phyloP scores from a whole-genome alignment of 2,329 filamentous ascomycete genomes.

The Aspergillus sp. region DNA sequence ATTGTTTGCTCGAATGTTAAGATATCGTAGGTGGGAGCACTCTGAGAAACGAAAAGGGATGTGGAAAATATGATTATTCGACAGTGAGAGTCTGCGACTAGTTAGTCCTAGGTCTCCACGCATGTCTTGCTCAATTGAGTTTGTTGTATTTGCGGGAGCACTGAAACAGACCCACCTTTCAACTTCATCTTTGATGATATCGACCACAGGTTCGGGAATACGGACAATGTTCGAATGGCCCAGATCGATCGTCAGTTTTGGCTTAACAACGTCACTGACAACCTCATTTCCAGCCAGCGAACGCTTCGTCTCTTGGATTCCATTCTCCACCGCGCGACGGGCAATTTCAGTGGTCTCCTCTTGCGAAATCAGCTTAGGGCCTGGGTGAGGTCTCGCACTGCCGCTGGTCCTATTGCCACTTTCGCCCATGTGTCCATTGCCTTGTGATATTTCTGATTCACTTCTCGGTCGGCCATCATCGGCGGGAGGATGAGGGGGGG shows the following conservation, averaged over 20 bases:
- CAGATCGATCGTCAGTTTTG: conserved; percentile 46
- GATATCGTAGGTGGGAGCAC: conserved; percentile 44
- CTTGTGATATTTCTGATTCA: conserved; percentile 23
- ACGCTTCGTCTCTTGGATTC: conserved; percentile 42
- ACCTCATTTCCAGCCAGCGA: conserved; percentile 41
- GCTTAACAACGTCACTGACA: conserved; percentile 41
- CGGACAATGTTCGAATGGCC: conserved; percentile 44
- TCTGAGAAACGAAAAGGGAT: conserved; percentile 44
- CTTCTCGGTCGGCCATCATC: conserved; percentile 20
- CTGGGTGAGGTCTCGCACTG: conserved; percentile 15
- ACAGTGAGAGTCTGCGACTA: conserved; percentile 39
- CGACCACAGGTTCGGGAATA: conserved; percentile 45
- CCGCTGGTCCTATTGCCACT: conserved; percentile 4
- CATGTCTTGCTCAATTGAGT: background rate
- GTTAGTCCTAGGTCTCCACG: conserved; percentile 9
- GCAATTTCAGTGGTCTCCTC: conserved; percentile 43
- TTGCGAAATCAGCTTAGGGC: conserved; percentile 27
- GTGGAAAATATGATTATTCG: conserved; percentile 46
- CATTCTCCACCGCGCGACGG: conserved; percentile 40
- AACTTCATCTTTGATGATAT: conserved; percentile 48
- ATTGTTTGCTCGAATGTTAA: conserved; percentile 45
- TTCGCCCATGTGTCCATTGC: conserved; percentile 21
- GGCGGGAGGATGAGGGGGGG: conserved; percentile 19
- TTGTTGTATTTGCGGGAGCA: background rate
- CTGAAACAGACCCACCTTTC: conserved; percentile 36